Percentiles rank a stretch among this genome's conserved stretches.
Evolutionary conservation across 129 eudicot genomes (phyloP).

Genomic region (Lactuca saligna): DNA sequence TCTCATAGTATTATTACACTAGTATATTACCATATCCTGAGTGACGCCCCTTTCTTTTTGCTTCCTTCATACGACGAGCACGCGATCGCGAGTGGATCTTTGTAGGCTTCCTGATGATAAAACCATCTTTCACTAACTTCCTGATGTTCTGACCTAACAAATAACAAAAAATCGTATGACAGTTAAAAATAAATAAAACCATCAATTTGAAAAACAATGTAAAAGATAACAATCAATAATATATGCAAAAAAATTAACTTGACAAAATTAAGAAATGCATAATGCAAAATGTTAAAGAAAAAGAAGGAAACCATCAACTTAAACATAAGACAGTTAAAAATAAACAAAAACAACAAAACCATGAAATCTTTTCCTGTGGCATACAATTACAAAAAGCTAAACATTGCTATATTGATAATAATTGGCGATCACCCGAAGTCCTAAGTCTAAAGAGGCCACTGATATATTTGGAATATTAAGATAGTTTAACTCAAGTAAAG

Average conservation of each 20-base stretch:
- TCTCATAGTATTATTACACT: no score
- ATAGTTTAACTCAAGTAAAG: not conserved
- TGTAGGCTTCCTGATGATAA: constrained; percentile 86
- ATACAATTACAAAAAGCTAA: not conserved
- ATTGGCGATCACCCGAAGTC: no score
- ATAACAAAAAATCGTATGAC: no score
- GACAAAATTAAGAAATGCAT: not conserved
- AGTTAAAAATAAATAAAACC: no score
- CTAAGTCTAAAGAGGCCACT: no score
- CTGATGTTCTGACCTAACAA: constrained; percentile 75
- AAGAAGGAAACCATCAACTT: not conserved
- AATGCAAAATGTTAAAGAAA: not conserved
- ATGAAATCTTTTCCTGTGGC: not conserved
- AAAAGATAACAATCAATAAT: not conserved
- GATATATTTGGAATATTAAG: not conserved
- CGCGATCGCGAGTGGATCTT: constrained; percentile 89
- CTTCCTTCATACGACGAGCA: constrained; percentile 90
- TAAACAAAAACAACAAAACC: not conserved
- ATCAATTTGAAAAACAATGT: no score
- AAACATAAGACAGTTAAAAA: not conserved
- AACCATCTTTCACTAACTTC: constrained; percentile 86
- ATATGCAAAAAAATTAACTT: not conserved
- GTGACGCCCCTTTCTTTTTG: constrained; percentile 91
- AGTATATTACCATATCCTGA: constrained; percentile 80
- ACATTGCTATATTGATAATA: not conserved